Conservation (phyloP, 2,329 filamentous ascomycete genomes). For the Claviceps cyperi region DNA sequence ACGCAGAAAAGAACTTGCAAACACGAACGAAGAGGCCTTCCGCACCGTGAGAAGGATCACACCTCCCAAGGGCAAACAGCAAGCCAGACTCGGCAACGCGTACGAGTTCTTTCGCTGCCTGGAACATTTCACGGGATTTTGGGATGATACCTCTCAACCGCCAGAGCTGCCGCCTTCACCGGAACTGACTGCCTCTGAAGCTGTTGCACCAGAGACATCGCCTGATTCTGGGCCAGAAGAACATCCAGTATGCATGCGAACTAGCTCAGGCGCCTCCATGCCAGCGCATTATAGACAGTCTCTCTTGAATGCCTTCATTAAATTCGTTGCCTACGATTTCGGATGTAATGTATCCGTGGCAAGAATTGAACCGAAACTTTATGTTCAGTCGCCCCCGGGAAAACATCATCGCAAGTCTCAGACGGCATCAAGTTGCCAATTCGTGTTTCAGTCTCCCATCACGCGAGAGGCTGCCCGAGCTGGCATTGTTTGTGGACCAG, state of each 20-base stretch:
- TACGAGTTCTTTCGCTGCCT: slow-evolving; percentile 53
- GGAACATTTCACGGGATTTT: slow-evolving; percentile 42
- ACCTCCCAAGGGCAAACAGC: slow-evolving; percentile 35
- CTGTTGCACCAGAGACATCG: background rate
- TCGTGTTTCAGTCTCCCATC: slow-evolving; percentile 43
- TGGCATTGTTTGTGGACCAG: slow-evolving; percentile 46
- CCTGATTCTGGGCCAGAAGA: slow-evolving; percentile 7
- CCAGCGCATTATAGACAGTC: slow-evolving; percentile 42
- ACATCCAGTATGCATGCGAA: slow-evolving; percentile 20
- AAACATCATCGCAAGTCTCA: slow-evolving; percentile 31
- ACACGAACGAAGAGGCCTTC: slow-evolving; percentile 43
- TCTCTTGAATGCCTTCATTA: slow-evolving; percentile 44
- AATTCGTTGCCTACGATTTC: slow-evolving; percentile 52
- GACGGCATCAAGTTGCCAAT: slow-evolving; percentile 43
- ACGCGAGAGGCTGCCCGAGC: slow-evolving; percentile 46
- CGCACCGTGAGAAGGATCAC: slow-evolving; percentile 45
- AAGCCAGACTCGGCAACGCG: slow-evolving; percentile 44
- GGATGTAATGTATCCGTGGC: slow-evolving; percentile 45
- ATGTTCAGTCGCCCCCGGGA: slow-evolving; percentile 29
- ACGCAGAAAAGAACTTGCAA: slow-evolving; percentile 40
- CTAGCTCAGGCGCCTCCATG: slow-evolving; percentile 37
- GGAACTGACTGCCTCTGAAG: slow-evolving; percentile 14
- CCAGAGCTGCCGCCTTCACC: slow-evolving; percentile 19
- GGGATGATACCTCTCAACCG: slow-evolving; percentile 43
- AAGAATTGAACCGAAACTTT: slow-evolving; percentile 43